A percentile compares a stretch with the other conserved stretches of the same genome.
phyloP scores from a whole-genome alignment of 1,139 yeast genomes.

The Nakaseomyces glabratus region DNA sequence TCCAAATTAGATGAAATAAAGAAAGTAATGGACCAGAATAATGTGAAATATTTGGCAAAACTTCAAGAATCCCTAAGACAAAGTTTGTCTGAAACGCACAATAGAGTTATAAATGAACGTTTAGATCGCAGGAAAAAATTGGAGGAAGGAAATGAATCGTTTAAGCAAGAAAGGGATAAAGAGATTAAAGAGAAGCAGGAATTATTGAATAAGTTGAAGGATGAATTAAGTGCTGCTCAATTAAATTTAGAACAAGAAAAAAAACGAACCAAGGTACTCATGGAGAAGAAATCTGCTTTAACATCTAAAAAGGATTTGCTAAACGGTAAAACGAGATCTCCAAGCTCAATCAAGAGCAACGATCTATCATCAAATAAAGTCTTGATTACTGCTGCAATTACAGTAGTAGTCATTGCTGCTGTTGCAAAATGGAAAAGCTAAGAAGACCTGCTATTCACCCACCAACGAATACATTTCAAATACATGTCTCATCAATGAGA shows the following conservation, averaged over 20 bases:
- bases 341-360: not conserved
- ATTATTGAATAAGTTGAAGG: slow-evolving; percentile 19
- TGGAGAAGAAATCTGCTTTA: slow-evolving; percentile 7
- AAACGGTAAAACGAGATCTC: slow-evolving; percentile 7
- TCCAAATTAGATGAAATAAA: slow-evolving; percentile 22
- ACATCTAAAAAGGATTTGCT: slow-evolving; percentile 9
- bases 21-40: slow-evolving; percentile 19
- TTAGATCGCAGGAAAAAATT: slow-evolving; percentile 20
- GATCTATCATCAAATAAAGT: slow-evolving; percentile 2
- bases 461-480: too few relatives aligned
- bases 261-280: slow-evolving; percentile 16
- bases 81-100: slow-evolving; percentile 23
- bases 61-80: slow-evolving; percentile 18
- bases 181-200: slow-evolving; percentile 16
- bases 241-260: slow-evolving; percentile 28
- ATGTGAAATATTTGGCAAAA: slow-evolving; percentile 19
- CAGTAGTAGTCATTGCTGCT: slow-evolving; percentile 20
- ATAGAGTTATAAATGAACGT: slow-evolving; percentile 17
- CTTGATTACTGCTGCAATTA: slow-evolving; percentile 14
- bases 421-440: slow-evolving; percentile 13
- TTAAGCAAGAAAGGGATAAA: slow-evolving; percentile 14
- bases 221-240: slow-evolving; percentile 27
- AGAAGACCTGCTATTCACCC: too few relatives aligned
- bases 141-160: slow-evolving; percentile 21
- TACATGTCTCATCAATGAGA: too few relatives aligned